Evolutionary conservation across 2,329 filamentous ascomycete genomes (phyloP).

Genomic region (Daldinia eschscholtzii): DNA sequence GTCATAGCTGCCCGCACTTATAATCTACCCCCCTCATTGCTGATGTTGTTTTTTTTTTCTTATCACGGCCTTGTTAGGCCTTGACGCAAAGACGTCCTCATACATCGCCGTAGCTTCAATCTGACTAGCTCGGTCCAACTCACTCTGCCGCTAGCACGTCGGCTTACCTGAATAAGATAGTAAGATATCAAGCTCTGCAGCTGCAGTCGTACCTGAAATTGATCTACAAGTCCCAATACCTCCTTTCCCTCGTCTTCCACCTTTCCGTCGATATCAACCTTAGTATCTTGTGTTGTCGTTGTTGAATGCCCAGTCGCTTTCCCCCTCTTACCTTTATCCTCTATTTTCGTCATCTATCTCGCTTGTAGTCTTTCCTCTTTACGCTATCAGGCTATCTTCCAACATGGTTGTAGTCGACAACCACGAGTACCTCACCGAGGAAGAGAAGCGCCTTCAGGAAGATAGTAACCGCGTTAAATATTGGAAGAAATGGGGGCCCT

Average conservation of each 20-base stretch:
- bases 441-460: conserved; percentile 90
- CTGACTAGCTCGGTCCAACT: conserved; percentile 31
- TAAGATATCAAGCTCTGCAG: conserved; percentile 30
- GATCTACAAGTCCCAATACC: conserved; percentile 39
- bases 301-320: conserved; percentile 3
- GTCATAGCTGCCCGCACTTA: conserved; percentile 36
- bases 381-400: conserved; percentile 23
- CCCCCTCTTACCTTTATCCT: neutral
- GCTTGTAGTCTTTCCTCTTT: neutral
- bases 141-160: conserved; percentile 21
- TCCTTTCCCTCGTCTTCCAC: conserved; percentile 18
- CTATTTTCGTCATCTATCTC: conserved; percentile 8
- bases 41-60: conserved; percentile 4
- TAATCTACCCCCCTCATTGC: conserved; percentile 29
- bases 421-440: conserved; percentile 87
- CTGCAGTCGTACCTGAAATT: conserved; percentile 45
- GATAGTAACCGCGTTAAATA: conserved; percentile 87
- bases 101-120: conserved; percentile 31
- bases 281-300: conserved; percentile 5
- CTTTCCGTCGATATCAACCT: conserved; percentile 12
- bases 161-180: conserved; percentile 49
- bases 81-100: conserved; percentile 27
- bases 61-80: conserved; percentile 26
- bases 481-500: conserved; percentile 99
- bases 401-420: conserved; percentile 91